Conservation (phyloP, 202 grass and related monocot species). For the Cymbopogon flexuosus region DNA sequence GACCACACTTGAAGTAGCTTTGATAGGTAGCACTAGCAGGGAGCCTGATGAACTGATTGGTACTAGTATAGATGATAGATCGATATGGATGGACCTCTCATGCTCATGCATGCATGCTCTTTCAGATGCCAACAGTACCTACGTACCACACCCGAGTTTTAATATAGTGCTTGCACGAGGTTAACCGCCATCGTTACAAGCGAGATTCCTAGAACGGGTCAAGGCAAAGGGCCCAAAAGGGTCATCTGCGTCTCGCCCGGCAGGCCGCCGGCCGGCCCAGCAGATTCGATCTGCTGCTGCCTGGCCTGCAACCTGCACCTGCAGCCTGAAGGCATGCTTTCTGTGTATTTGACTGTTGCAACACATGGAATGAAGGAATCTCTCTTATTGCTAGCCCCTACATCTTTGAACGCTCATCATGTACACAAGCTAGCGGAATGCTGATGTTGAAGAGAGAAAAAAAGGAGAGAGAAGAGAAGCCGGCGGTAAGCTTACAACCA, state of each 20-base stretch:
- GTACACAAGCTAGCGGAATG: too few species aligned
- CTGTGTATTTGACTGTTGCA: constrained; percentile 35
- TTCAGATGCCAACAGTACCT: constrained; percentile 25
- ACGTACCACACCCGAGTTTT: neutral
- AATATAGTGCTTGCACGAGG: constrained; percentile 18
- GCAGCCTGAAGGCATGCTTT: neutral
- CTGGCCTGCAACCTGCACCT: neutral
- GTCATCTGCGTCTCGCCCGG: neutral
- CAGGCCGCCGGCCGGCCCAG: neutral
- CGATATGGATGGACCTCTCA: neutral
- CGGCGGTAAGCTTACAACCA: too few species aligned
- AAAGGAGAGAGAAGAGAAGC: too few species aligned
- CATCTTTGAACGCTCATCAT: neutral
- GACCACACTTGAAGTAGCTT: neutral
- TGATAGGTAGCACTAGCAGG: neutral
- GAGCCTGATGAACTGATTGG: neutral
- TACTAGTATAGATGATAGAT: neutral
- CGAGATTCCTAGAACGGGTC: neutral
- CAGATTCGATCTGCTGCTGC: constrained; percentile 1
- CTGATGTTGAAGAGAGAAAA: too few species aligned
- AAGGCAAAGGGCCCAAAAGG: neutral
- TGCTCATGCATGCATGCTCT: neutral
- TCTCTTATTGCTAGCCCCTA: neutral
- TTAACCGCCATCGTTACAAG: neutral
- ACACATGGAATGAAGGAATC: constrained; percentile 34